These are phyloP conservation scores for Malus sieversii DNA, from an alignment of 306 rosid genomes.

Conservation along the genomic window DNA sequence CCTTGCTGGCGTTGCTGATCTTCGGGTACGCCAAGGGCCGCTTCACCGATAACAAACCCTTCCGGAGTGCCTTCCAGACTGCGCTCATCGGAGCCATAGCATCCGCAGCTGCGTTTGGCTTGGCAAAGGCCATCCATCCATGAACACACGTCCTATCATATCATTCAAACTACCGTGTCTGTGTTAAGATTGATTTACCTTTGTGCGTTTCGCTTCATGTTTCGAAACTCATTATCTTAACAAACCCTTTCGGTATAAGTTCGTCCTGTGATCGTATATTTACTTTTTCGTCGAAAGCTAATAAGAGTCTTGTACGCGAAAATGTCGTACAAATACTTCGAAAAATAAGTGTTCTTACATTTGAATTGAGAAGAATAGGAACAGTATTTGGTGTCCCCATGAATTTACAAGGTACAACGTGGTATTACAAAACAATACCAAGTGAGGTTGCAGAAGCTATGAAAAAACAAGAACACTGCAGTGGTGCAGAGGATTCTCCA, in stretches of 20 bases:
- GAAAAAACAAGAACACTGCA: background rate
- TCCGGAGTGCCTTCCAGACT: slow-evolving; percentile 73
- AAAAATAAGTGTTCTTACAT: background rate
- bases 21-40: slow-evolving; percentile 83
- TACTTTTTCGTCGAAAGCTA: background rate
- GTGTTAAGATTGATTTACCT: background rate
- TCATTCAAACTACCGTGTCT: background rate
- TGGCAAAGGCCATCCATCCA: slow-evolving; percentile 66
- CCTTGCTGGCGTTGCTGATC: slow-evolving; percentile 57
- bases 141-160: background rate
- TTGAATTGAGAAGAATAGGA: background rate
- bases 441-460: background rate
- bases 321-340: background rate
- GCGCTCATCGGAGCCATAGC: slow-evolving; percentile 77
- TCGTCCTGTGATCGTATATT: background rate
- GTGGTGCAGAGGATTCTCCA: background rate
- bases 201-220: background rate
- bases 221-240: background rate
- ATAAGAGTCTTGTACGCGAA: background rate
- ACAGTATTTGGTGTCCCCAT: background rate
- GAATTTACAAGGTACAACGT: background rate
- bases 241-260: background rate
- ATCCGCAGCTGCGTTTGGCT: slow-evolving; percentile 70
- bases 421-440: background rate
- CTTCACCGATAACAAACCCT: slow-evolving; percentile 69